Base-by-base conservation (phyloP, 2,329 filamentous ascomycete species). In the Fusarium armeniacum region DNA sequence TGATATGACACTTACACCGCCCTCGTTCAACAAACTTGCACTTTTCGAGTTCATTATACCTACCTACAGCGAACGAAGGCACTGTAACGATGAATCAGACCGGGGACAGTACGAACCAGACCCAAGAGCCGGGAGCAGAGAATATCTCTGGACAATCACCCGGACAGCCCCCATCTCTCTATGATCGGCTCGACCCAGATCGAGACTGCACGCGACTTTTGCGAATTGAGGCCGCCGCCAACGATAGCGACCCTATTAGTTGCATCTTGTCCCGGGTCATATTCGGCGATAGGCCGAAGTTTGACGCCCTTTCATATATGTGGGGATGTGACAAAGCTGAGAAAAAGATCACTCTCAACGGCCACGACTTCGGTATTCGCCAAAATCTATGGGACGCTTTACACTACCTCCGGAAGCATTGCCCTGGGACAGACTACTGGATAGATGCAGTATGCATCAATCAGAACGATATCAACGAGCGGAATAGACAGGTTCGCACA, bases 331-430 rank as follows among this genome's bases (percentile, higher is more conserved):
- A 7, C 0, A 11, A n/a, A 26, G 32, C n/a, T 15, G n/a, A 4
- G 13, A 4, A 13, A 2, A 36, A 2, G 5, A 56, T 58, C 7
- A 54, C 12, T 3, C 15, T 44, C 24, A 58, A 55, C 12, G 38
- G 49, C 6, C 8, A 30, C 1, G 1, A 2, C 0, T 55, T 26
- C 10, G 6, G 5, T 4, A 5, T 56, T 3, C 24, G 24, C 0
- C 16, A 38, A 8, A 59, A 38, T 2, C 56, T 59, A 32, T n/a
- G 10, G 22, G 56, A 58, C 7, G 49, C 38, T 5, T 22, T 58
- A 4, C 9, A 38, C 12, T 55, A 32, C 16, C 16, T 58, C 2
- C 24, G 24, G 12, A 38, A 24, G n/a, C n/a, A 55, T 10, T 32
- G 15, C 1, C 5, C 12, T 7, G 11, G 18, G 2, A 45, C 3